These are phyloP conservation scores for Maudiozyma serrabonitensis DNA, from an alignment of 805 yeast genomes.

Conservation along the genomic window DNA sequence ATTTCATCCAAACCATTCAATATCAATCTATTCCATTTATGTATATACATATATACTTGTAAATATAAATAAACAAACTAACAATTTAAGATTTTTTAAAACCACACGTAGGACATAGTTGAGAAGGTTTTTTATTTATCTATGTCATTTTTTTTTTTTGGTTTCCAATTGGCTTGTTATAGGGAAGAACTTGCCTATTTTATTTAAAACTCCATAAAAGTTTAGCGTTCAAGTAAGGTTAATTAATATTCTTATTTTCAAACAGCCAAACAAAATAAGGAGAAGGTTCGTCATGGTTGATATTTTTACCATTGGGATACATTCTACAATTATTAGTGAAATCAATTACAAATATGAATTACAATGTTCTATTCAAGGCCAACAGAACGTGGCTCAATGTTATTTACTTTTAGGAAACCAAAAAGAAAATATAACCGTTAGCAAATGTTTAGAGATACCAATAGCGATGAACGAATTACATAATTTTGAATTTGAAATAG, in stretches of 20 bases:
- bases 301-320: background rate
- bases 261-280: no score
- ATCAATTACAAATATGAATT: slow-evolving; percentile 8
- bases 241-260: no score
- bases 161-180: background rate
- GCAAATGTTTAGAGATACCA: slow-evolving; percentile 1
- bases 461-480: background rate
- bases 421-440: background rate
- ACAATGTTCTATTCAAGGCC: background rate
- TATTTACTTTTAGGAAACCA: slow-evolving; percentile 9
- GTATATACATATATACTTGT: slow-evolving; percentile 8
- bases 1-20: background rate
- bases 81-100: background rate
- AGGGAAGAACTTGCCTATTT: no score
- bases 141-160: no score
- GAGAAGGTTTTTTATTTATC: no score
- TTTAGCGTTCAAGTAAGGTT: background rate
- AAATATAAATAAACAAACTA: background rate
- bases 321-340: slow-evolving; percentile 7
- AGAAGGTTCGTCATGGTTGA: background rate
- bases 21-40: no score
- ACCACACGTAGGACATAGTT: background rate
- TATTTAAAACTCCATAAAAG: background rate
- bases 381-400: slow-evolving; percentile 9
- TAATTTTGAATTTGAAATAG: slow-evolving; percentile 3